These are phyloP conservation scores for Grosmannia huntii DNA, from an alignment of 2,329 filamentous ascomycete genomes.

Conservation along the genomic window DNA sequence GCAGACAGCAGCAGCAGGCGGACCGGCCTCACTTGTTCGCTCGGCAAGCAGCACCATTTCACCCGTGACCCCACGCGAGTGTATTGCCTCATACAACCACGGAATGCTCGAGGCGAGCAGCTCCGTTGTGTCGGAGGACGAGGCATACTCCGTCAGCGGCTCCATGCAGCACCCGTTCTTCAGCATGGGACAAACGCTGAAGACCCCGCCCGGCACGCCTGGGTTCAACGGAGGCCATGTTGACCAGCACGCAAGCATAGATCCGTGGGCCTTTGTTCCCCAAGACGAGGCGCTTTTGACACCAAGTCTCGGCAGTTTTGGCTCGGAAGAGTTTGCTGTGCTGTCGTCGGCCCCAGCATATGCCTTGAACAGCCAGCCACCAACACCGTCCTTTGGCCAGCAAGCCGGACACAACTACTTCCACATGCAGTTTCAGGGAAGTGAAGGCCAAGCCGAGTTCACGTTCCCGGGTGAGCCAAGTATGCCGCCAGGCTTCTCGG, in stretches of 20 bases:
- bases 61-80: background rate
- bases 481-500: conserved; percentile 19
- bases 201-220: conserved; percentile 9
- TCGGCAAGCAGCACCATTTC: conserved; percentile 4
- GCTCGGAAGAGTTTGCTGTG: conserved; percentile 31
- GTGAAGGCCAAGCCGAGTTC: conserved; percentile 30
- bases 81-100: background rate
- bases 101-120: background rate
- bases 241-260: background rate
- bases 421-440: conserved; percentile 13
- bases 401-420: conserved; percentile 30
- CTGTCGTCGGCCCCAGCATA: conserved; percentile 30
- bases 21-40: conserved; percentile 23
- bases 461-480: conserved; percentile 36
- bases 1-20: conserved; percentile 17
- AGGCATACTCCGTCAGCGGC: background rate
- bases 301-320: conserved; percentile 30
- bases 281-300: conserved; percentile 37
- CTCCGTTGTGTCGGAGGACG: conserved; percentile 5
- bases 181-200: conserved; percentile 1
- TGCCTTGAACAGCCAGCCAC: conserved; percentile 33
- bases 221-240: background rate
- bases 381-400: conserved; percentile 35
- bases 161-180: conserved; percentile 1
- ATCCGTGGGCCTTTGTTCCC: conserved; percentile 21